Evolutionary conservation across 192 early-diverging fungal species (phyloP).

Genomic region (Umbelopsis ramanniana): DNA sequence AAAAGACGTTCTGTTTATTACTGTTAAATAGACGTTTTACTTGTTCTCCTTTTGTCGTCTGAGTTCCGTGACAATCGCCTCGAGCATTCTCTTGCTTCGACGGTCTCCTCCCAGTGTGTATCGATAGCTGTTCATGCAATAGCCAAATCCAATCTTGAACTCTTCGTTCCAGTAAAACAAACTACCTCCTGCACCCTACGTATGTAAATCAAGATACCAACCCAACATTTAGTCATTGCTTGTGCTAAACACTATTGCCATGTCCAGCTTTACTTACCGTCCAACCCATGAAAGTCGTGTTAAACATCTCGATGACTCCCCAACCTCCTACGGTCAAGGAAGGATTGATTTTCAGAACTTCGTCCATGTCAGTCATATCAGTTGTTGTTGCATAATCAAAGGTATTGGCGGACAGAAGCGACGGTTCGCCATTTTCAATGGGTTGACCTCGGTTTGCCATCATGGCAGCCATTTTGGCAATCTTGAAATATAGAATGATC

Average conservation of each 20-base stretch:
- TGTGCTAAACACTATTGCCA: neutral
- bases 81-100: neutral
- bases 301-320: neutral
- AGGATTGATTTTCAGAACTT: conserved; percentile 26
- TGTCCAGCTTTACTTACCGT: neutral
- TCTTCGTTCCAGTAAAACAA: conserved; percentile 61
- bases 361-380: conserved; percentile 20
- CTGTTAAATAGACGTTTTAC: neutral
- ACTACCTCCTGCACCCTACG: conserved; percentile 64
- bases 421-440: conserved; percentile 33
- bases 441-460: conserved; percentile 62
- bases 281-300: conserved; percentile 7
- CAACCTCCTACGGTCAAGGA: conserved; percentile 48
- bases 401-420: conserved; percentile 29
- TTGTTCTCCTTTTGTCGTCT: neutral
- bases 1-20: too few relatives aligned
- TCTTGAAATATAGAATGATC: conserved; percentile 21
- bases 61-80: neutral
- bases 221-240: conserved; percentile 6
- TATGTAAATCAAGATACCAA: conserved; percentile 40
- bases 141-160: conserved; percentile 59
- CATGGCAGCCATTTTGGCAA: conserved; percentile 63
- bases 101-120: neutral
- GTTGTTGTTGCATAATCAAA: conserved; percentile 22
- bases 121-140: conserved; percentile 57